Evolutionary conservation across 2,329 filamentous ascomycete species (phyloP).

Genomic region (Colletotrichum musae): DNA sequence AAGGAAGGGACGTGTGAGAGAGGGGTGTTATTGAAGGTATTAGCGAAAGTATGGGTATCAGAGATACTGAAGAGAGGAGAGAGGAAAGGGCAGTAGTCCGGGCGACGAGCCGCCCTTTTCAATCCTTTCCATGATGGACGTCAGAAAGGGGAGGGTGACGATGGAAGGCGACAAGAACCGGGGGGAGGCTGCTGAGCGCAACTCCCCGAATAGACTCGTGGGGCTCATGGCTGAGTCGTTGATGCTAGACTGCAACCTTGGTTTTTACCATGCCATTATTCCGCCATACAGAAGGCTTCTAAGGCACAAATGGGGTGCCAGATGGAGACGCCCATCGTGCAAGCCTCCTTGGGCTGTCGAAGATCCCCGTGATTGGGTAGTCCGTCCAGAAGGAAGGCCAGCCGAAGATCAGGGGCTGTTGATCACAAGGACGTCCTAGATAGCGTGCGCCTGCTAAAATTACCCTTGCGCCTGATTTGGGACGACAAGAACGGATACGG

Average conservation of each 20-base stretch:
- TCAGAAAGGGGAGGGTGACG: neutral
- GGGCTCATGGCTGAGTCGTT: constrained; percentile 24
- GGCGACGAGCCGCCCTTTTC: constrained; percentile 37
- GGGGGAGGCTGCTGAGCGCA: constrained; percentile 10
- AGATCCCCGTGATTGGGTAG: constrained; percentile 24
- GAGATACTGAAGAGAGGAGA: constrained; percentile 43
- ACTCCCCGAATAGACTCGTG: constrained; percentile 29
- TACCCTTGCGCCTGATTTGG: constrained; percentile 16
- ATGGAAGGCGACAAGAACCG: constrained; percentile 2
- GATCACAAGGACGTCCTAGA: constrained; percentile 30
- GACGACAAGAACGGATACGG: constrained; percentile 34
- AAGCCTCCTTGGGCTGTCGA: constrained; percentile 15
- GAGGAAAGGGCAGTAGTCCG: neutral
- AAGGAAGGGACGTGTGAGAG: constrained; percentile 21
- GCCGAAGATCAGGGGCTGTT: constrained; percentile 42
- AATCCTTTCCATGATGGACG: constrained; percentile 18
- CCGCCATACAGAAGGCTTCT: constrained; percentile 20
- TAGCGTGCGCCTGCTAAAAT: constrained; percentile 21
- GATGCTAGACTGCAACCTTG: constrained; percentile 7
- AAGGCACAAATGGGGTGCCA: neutral
- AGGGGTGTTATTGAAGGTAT: constrained; percentile 37
- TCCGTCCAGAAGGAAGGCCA: neutral
- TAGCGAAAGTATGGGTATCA: constrained; percentile 45
- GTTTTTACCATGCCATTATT: constrained; percentile 13
- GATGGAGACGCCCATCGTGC: constrained; percentile 4